phyloP scores from a whole-genome alignment of 306 rosid genomes.

The Sindora glabra region DNA sequence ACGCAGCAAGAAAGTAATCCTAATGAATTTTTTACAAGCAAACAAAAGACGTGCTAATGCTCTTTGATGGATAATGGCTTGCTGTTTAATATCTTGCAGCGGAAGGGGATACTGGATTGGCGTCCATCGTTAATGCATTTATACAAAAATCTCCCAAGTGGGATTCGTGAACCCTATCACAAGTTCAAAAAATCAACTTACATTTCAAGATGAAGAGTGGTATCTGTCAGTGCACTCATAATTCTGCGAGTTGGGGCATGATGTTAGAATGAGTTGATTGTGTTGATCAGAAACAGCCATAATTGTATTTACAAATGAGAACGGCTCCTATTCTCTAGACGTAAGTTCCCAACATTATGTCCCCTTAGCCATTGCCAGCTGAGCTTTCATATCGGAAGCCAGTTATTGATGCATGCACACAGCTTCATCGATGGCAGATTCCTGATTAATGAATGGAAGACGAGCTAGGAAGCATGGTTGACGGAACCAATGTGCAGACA shows the following conservation, averaged over 20 bases:
- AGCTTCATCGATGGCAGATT: conserved; percentile 3
- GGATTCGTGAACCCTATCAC: too few relatives aligned
- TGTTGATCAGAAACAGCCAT: background rate
- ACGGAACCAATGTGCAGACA: conserved; percentile 15
- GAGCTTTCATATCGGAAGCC: background rate
- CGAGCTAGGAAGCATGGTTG: conserved; percentile 22
- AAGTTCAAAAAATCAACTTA: too few relatives aligned
- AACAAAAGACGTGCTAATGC: too few relatives aligned
- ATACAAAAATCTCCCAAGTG: too few relatives aligned
- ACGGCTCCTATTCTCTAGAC: too few relatives aligned
- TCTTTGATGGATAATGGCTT: too few relatives aligned
- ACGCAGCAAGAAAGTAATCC: too few relatives aligned
- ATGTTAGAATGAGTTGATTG: background rate
- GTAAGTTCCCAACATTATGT: background rate
- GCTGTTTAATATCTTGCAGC: too few relatives aligned
- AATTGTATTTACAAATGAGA: background rate
- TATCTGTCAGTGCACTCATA: background rate
- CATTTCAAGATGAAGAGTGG: background rate
- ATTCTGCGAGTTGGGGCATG: background rate
- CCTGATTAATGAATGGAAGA: background rate
- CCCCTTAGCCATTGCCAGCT: background rate
- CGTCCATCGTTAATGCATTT: too few relatives aligned
- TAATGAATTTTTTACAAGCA: too few relatives aligned
- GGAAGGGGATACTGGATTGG: too few relatives aligned
- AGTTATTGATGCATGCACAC: too few relatives aligned